Conservation (phyloP, 2,329 filamentous ascomycete genomes). For the Exserohilum turcica region DNA sequence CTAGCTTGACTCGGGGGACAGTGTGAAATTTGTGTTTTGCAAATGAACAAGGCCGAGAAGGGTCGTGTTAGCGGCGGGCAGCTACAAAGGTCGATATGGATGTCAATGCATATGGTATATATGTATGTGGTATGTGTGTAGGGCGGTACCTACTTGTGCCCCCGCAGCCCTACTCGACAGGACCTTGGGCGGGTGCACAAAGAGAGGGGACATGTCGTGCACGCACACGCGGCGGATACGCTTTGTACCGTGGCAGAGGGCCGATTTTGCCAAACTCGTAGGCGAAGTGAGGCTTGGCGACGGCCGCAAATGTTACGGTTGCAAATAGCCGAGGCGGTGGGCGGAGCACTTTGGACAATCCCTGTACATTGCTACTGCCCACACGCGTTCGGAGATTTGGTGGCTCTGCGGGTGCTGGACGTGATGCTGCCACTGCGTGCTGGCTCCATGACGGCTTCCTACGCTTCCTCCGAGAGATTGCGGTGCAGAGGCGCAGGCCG, state of each 20-base stretch:
- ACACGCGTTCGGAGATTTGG: constrained; percentile 2
- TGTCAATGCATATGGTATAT: not conserved
- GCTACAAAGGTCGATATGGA: not conserved
- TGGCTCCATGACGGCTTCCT: no score
- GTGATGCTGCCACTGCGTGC: no score
- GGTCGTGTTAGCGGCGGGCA: constrained; percentile 1
- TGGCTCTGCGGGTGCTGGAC: constrained; percentile 5
- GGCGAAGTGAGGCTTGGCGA: constrained; percentile 4
- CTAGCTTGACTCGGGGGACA: not conserved
- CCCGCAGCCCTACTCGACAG: constrained; percentile 6
- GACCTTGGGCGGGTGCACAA: not conserved
- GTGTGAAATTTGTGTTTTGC: not conserved
- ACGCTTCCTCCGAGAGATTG: no score
- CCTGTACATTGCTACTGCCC: constrained; percentile 2
- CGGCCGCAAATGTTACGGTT: constrained; percentile 5
- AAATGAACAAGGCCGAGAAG: not conserved
- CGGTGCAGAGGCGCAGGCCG: no score
- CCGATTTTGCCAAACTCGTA: constrained; percentile 1
- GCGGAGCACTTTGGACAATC: constrained; percentile 1
- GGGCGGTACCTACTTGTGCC: no score
- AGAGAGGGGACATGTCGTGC: constrained; percentile 2
- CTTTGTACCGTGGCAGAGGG: constrained; percentile 1
- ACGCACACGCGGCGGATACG: not conserved
- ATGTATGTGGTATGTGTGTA: no score
- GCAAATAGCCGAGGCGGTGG: constrained; percentile 5